Conservation (phyloP, 1,284 basidiomycete species). For the Cryptococcus hybrid region DNA sequence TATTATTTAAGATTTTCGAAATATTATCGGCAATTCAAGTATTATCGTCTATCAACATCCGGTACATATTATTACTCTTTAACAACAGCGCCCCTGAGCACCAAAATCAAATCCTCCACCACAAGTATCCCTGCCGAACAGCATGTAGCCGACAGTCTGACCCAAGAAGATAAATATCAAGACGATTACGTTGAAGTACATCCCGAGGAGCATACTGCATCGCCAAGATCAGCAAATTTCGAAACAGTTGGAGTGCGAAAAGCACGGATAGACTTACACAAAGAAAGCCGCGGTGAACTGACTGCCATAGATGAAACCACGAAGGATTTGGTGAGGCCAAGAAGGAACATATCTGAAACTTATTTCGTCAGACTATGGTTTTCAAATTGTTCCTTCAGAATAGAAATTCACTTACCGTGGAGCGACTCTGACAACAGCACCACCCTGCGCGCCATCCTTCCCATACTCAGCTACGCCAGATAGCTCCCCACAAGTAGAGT, state of each 20-base stretch:
- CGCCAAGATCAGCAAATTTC: not conserved
- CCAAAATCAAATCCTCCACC: conserved; percentile 4
- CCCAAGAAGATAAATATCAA: conserved; percentile 49
- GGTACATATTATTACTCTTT: not conserved
- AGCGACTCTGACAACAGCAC: not conserved
- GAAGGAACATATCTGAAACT: conserved; percentile 31
- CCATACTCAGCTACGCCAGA: not conserved
- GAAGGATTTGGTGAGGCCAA: conserved; percentile 44
- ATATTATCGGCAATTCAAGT: not conserved
- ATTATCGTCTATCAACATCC: not conserved
- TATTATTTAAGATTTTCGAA: not conserved
- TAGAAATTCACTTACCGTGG: no score
- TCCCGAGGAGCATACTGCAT: conserved; percentile 47
- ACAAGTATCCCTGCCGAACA: conserved; percentile 39
- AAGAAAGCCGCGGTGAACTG: conserved; percentile 50
- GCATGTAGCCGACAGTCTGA: conserved; percentile 38
- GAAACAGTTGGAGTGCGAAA: not conserved
- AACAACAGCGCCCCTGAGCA: conserved; percentile 8
- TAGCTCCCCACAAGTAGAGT: no score
- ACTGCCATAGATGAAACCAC: conserved; percentile 43
- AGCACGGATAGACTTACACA: conserved; percentile 23
- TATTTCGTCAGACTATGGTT: conserved; percentile 1
- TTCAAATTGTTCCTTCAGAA: no score
- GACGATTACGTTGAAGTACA: conserved; percentile 51
- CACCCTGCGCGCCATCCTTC: not conserved